Evolutionary conservation across 805 yeast species (phyloP).

Genomic region (Candida nonsorbophila): DNA sequence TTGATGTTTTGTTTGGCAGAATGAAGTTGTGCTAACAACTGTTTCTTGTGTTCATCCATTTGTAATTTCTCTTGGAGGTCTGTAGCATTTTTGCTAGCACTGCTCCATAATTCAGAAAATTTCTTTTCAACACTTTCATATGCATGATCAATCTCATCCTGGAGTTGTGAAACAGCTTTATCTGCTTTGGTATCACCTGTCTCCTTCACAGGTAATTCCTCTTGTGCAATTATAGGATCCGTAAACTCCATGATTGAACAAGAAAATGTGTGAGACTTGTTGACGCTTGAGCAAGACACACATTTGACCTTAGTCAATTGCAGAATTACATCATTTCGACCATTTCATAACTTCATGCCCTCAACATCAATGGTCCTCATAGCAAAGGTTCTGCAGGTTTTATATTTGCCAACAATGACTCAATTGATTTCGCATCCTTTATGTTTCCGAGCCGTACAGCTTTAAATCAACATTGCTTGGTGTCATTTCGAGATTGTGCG

Average conservation of each 20-base stretch:
- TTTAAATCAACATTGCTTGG: no score
- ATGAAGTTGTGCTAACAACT: conserved; percentile 22
- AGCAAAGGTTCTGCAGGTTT: no score
- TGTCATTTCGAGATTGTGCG: no score
- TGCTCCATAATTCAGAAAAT: conserved; percentile 27
- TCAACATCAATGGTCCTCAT: no score
- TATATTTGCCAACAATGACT: no score
- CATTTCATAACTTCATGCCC: no score
- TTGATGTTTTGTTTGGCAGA: conserved; percentile 19
- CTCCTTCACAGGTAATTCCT: conserved; percentile 6
- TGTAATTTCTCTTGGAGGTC: conserved; percentile 22
- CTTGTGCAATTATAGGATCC: conserved; percentile 21
- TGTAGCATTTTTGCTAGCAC: conserved; percentile 26
- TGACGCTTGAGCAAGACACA: no score
- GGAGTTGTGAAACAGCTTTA: conserved; percentile 45
- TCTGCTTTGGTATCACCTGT: conserved; percentile 40
- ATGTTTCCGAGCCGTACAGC: no score
- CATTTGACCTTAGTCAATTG: no score
- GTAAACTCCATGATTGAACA: conserved; percentile 33
- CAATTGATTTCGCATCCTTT: no score
- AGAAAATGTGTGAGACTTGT: no score
- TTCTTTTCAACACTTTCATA: conserved; percentile 41
- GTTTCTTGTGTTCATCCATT: conserved; percentile 22
- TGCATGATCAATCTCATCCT: conserved; percentile 47
- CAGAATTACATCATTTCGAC: no score